Evolutionary conservation across 257 asterid genomes (phyloP).

Genomic region (Ligustrum vulgare): DNA sequence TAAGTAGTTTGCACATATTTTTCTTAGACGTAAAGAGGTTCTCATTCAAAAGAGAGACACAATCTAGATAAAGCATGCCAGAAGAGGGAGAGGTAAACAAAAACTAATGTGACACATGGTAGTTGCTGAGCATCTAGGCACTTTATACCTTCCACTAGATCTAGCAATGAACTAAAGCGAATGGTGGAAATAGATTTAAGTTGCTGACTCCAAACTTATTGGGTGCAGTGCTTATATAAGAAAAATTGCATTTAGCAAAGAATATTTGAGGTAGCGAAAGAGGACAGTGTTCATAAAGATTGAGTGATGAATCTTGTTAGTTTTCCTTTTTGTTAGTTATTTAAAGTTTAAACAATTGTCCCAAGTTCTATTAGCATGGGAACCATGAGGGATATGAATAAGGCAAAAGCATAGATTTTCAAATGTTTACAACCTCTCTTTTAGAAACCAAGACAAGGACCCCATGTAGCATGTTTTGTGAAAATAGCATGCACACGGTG

Average conservation of each 20-base stretch:
- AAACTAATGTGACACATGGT: background rate
- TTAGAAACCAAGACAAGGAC: no score
- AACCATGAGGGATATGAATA: background rate
- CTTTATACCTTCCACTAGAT: background rate
- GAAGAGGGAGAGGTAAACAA: background rate
- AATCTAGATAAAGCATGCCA: background rate
- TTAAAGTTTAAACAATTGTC: background rate
- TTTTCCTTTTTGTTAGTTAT: no score
- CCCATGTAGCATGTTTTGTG: background rate
- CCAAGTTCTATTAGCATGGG: background rate
- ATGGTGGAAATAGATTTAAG: background rate
- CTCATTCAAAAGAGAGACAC: background rate
- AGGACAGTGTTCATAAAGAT: background rate
- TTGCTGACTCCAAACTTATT: background rate
- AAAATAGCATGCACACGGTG: background rate
- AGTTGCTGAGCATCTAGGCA: background rate
- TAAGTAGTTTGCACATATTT: background rate
- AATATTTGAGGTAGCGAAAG: background rate
- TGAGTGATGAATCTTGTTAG: background rate
- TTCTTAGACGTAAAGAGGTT: background rate
- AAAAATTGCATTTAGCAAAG: background rate
- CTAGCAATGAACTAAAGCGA: background rate
- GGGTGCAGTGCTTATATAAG: background rate
- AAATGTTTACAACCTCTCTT: background rate
- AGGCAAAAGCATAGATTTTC: background rate